Conservation (phyloP, 129 eudicot species). For the Arctium minus region DNA sequence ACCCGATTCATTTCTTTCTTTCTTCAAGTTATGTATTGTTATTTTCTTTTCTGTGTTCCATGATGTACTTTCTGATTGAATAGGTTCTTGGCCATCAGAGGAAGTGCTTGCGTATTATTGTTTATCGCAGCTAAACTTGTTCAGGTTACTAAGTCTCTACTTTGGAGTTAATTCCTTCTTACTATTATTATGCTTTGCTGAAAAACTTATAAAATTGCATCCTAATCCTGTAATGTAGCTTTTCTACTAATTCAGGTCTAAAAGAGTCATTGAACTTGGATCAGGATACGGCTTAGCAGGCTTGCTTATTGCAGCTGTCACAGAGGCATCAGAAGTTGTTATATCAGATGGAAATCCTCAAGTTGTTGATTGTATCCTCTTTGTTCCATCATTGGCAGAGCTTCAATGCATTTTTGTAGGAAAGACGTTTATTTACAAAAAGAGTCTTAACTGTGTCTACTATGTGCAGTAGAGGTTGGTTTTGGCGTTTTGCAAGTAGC, state of each 20-base stretch:
- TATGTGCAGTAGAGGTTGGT: not conserved
- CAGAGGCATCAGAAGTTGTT: constrained; percentile 85
- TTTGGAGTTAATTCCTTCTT: not conserved
- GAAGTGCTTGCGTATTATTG: constrained; percentile 92
- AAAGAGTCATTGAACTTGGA: constrained; percentile 89
- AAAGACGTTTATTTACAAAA: not conserved
- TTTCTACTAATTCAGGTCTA: constrained; percentile 44
- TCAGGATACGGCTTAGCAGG: constrained; percentile 97
- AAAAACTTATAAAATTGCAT: constrained; percentile 3
- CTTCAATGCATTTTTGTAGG: not conserved
- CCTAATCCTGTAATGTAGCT: not conserved
- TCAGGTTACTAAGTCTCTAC: constrained; percentile 55
- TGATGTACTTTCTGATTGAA: constrained; percentile 10
- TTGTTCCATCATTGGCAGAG: not conserved
- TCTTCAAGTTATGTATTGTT: not conserved
- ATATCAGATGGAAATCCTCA: constrained; percentile 99
- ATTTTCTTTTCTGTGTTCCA: not conserved
- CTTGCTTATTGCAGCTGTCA: constrained; percentile 65
- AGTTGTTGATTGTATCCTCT: constrained; percentile 99
- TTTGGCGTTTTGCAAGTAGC: not conserved
- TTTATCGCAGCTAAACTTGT: constrained; percentile 52
- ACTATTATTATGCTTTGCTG: not conserved
- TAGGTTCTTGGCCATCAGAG: constrained; percentile 99
- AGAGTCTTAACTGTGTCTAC: not conserved
- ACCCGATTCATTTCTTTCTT: not conserved